Base-by-base conservation (phyloP, 2,329 filamentous ascomycete species). In the Epichloe sp. region DNA sequence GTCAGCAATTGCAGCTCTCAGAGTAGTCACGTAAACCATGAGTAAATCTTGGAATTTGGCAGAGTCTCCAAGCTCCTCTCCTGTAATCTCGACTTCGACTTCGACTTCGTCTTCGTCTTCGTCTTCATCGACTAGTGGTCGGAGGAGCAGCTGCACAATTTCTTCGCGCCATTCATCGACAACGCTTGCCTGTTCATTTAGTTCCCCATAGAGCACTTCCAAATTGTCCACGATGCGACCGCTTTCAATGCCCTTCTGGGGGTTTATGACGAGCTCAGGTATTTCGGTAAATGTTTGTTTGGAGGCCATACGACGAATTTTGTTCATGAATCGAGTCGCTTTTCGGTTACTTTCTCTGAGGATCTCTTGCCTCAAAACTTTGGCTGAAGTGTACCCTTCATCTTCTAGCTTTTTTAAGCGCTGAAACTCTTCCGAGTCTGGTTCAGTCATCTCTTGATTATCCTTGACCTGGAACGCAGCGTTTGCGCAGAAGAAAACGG, bases 51-150 rank as follows among this genome's bases (percentile, higher is more conserved):
- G 91, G 44, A 84, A 78, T 63, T 87, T 87, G 0, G 89, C 88
- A 0, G 91, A 95, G 35, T 86, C 80, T 57, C 88, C 86, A 55
- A 95, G 93, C 63, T 97, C 93, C 53, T 96, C 85, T 23, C 93
- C 93, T 11, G 88, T 91, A 2, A 82, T 77, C 52, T 95, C 88
- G 10, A 77, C 68, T 11, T 88, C 91, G 3, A 82, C 78, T 53
- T 95, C 88, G 3, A 82, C 78, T 53, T 95, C 88, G 10, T 76
- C 68, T 15, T 72, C 72, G 1, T 81, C 44, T n/a, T 46, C 80
- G 41, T 95, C 88, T 60, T 93, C 82, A 58, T 97, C 93, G 17
- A 97, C 80, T 2, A 97, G 74, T 0, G 87, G 81, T 54, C 82
- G 77, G 11, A 86, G 69, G 10, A 96, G 73, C 19, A 91, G 77